phyloP scores from a whole-genome alignment of 2,329 filamentous ascomycete genomes.

The Aphanocladium album region DNA sequence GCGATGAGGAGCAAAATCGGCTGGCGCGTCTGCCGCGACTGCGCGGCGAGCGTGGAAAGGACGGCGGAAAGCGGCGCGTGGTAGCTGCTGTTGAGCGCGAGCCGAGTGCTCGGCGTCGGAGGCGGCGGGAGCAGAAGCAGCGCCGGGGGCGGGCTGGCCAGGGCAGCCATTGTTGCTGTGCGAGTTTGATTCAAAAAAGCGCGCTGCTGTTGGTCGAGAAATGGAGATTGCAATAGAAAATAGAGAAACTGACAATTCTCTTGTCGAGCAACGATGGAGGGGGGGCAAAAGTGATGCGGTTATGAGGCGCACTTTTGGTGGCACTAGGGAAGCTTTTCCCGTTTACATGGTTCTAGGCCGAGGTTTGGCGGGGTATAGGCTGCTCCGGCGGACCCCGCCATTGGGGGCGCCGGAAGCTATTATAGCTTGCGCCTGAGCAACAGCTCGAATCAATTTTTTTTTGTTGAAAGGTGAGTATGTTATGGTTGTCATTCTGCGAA shows the following conservation, averaged over 20 bases:
- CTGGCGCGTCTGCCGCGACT: conserved; percentile 26
- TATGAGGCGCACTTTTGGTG: not conserved
- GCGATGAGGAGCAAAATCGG: conserved; percentile 46
- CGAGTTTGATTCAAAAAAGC: too few relatives aligned
- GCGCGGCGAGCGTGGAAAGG: conserved; percentile 43
- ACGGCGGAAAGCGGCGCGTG: conserved; percentile 51
- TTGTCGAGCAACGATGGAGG: not conserved
- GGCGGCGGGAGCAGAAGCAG: conserved; percentile 60
- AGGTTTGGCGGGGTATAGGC: conserved; percentile 3
- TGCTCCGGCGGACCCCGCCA: not conserved
- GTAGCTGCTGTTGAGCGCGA: conserved; percentile 55
- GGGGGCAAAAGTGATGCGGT: too few relatives aligned
- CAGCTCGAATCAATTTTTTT: not conserved
- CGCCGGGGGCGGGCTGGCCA: conserved; percentile 20
- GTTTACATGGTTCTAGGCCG: not conserved
- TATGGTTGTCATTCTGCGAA: too few relatives aligned
- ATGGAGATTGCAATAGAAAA: too few relatives aligned
- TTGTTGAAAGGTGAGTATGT: too few relatives aligned
- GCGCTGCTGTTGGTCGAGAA: too few relatives aligned
- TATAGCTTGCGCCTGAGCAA: not conserved
- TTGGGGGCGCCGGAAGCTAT: not conserved
- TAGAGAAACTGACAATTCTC: not conserved
- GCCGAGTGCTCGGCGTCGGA: conserved; percentile 51
- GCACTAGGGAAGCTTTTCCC: not conserved
- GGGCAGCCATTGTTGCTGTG: not conserved